Conservation (phyloP, 1,139 yeast species). For the Hemisphaericaspora lyxosophila region DNA sequence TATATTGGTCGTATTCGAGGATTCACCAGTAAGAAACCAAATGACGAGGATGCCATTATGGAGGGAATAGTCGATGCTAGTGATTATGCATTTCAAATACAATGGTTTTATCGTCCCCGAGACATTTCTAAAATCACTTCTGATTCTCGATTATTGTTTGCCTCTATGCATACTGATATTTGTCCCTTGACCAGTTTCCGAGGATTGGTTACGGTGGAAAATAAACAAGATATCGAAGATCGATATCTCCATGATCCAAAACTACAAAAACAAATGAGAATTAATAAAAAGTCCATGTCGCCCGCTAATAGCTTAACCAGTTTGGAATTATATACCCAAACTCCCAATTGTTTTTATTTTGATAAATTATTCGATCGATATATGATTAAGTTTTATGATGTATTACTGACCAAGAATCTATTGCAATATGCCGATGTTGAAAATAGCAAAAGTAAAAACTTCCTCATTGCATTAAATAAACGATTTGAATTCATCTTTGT, state of each 20-base stretch:
- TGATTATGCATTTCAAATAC: conserved; percentile 64
- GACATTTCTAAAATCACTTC: conserved; percentile 69
- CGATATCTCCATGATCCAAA: conserved; percentile 12
- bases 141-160: conserved; percentile 76
- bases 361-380: conserved; percentile 85
- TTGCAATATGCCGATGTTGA: conserved; percentile 57
- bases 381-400: conserved; percentile 80
- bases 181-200: conserved; percentile 78
- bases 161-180: conserved; percentile 83
- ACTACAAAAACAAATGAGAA: conserved; percentile 2
- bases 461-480: conserved; percentile 61
- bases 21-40: conserved; percentile 46
- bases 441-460: conserved; percentile 56
- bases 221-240: conserved; percentile 63
- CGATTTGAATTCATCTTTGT: conserved; percentile 74
- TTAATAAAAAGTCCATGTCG: conserved; percentile 14
- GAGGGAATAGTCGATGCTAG: conserved; percentile 36
- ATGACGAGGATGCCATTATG: neutral
- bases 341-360: conserved; percentile 78
- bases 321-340: conserved; percentile 51
- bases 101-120: conserved; percentile 91
- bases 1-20: conserved; percentile 85
- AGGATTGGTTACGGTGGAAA: conserved; percentile 72
- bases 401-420: conserved; percentile 38
- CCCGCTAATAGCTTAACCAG: conserved; percentile 18